Conservation (phyloP, 139 green algal genomes). For the Volvox reticuliferus region DNA sequence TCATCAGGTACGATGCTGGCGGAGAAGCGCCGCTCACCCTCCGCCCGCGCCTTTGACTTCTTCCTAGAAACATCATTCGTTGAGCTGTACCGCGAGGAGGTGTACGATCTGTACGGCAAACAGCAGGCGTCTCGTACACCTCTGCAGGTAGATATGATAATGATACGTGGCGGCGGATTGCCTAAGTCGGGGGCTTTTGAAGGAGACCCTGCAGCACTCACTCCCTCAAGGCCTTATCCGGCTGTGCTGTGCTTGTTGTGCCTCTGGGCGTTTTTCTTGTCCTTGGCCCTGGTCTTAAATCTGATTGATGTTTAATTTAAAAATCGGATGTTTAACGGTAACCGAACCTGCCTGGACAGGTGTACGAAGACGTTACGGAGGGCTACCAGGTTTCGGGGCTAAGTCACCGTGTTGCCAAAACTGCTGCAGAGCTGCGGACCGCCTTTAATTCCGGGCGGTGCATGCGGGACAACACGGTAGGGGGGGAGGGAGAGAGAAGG, state of each 20-base stretch:
- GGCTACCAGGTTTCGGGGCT: constrained; percentile 61
- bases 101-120: constrained; percentile 32
- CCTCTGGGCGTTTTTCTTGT: too few species aligned
- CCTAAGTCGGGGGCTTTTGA: too few species aligned
- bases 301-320: too few species aligned
- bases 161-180: too few species aligned
- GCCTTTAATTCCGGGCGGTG: constrained; percentile 60
- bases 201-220: too few species aligned
- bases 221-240: too few species aligned
- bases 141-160: constrained; percentile 12
- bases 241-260: too few species aligned
- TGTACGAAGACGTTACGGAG: constrained; percentile 61
- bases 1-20: constrained; percentile 42
- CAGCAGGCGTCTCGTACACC: neutral
- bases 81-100: constrained; percentile 76
- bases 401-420: constrained; percentile 48
- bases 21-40: constrained; percentile 55
- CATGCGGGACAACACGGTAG: constrained; percentile 53
- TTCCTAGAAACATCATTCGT: constrained; percentile 71
- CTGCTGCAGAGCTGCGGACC: constrained; percentile 56
- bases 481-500: neutral
- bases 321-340: too few species aligned
- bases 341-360: neutral
- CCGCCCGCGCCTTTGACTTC: constrained; percentile 74
- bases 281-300: neutral